Evolutionary conservation across 148 eudicot genomes (phyloP), one percentile per base, ranked within the genome.

Genomic region (Limonium bicolor): DNA sequence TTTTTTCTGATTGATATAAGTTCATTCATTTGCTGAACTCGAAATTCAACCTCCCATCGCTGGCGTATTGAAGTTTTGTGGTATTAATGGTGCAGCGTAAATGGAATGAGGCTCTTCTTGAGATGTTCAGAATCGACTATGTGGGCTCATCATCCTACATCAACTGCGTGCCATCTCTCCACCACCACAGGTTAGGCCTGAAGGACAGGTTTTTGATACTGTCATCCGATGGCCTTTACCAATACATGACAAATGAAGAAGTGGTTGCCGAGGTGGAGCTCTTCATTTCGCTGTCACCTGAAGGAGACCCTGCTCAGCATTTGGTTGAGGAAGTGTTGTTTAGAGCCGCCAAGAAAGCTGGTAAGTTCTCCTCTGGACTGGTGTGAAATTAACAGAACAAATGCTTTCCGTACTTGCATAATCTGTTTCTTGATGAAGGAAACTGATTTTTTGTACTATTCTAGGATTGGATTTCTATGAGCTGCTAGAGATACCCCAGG

Each of bases 231-330:
- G 96, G 96, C 0, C 86, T 87, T 31, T 87, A 87, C 46, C 96
- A 87, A 35, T 87, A 82, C 65, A 82, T 87, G 60, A 75, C 88
- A 18, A 87, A 87, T 17, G 74, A 82, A 39, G 96, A 87, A 59
- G 96, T 84, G 4, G 65, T 82, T 33, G 58, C 78, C 6, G 85
- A 87, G 64, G 82, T 87, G 15, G 94, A 87, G 58, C 62, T 20
- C 41, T 87, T 87, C 73, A 71, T 87, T 47, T 54, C 79, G 13
- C 51, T 48, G 19, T 73, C 60, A 4, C 96, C 96, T 0, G 96
- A 87, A 28, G 96, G 96, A 13, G 96, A 87, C 54, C 96, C 96
- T 0, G 96, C 96, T 7, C 96, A 87, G 46, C 96, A 87, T 67
- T 75, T 87, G 15, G 80, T 87, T 7, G 94, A 87, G 63, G 82